A percentile compares a stretch with the other conserved stretches of the same genome.
phyloP scores from a whole-genome alignment of 495 filamentous ascomycete species.

The Penicillium silybi region DNA sequence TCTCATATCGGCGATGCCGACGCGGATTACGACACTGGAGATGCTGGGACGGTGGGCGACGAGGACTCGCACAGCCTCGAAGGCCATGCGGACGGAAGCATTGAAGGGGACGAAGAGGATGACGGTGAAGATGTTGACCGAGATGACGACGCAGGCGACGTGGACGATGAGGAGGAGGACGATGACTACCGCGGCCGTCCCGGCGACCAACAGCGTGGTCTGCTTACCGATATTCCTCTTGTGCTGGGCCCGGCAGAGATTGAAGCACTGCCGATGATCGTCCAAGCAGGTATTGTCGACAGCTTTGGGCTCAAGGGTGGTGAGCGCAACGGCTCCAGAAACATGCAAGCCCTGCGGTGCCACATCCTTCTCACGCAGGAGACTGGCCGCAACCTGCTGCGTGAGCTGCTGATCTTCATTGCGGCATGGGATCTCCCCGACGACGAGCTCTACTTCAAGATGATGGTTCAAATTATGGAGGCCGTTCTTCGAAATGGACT shows the following conservation, averaged over 20 bases:
- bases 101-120: conserved; percentile 59
- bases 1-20: conserved; percentile 42
- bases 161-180: conserved; percentile 49
- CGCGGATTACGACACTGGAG: conserved; percentile 46
- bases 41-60: conserved; percentile 44
- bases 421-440: conserved; percentile 94
- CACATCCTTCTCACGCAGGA: conserved; percentile 83
- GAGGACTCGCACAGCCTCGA: conserved; percentile 46
- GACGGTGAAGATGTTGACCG: conserved; percentile 49
- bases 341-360: conserved; percentile 80
- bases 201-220: conserved; percentile 78
- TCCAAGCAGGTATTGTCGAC: conserved; percentile 80
- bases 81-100: conserved; percentile 49
- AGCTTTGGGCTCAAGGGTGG: conserved; percentile 43
- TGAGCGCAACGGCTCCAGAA: conserved; percentile 60
- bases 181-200: conserved; percentile 78
- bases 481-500: conserved; percentile 82
- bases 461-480: conserved; percentile 93
- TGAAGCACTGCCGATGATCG: conserved; percentile 89
- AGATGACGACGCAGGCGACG: conserved; percentile 16
- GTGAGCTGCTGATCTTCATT: conserved; percentile 91
- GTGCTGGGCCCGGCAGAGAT: conserved; percentile 91
- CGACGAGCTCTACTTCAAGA: conserved; percentile 86
- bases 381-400: conserved; percentile 78
- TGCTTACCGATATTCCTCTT: conserved; percentile 90